These are phyloP conservation scores for Pseudozyma sp. DNA, from an alignment of 1,284 basidiomycete genomes.

Conservation along the genomic window DNA sequence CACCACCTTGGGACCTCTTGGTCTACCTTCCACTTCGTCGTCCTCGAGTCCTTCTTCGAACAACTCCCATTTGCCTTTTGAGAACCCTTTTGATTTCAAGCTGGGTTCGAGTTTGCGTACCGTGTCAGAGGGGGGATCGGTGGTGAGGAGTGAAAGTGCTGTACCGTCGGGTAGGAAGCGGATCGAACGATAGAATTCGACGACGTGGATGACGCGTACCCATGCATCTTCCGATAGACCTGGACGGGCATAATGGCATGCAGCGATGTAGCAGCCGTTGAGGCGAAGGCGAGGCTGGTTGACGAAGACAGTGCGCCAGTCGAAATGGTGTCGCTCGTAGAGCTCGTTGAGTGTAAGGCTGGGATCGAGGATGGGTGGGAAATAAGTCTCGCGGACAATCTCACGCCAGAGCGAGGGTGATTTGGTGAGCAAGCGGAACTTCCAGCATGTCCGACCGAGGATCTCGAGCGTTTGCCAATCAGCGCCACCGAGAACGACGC, in stretches of 20 bases:
- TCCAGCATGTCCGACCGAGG: conserved; percentile 60
- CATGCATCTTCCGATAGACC: conserved; percentile 63
- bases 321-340: conserved; percentile 33
- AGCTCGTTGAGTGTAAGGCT: conserved; percentile 26
- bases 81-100: conserved; percentile 77
- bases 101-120: conserved; percentile 82
- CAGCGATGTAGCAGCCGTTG: conserved; percentile 66
- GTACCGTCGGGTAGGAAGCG: conserved; percentile 89
- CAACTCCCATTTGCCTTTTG: conserved; percentile 73
- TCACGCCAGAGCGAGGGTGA: conserved; percentile 57
- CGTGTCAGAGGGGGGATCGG: conserved; percentile 81
- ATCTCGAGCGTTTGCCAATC: conserved; percentile 64
- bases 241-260: conserved; percentile 63
- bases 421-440: conserved; percentile 60
- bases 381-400: conserved; percentile 60
- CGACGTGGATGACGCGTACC: conserved; percentile 66
- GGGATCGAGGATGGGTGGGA: conserved; percentile 49
- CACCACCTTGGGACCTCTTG: conserved; percentile 56
- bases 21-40: conserved; percentile 41
- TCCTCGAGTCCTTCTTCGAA: conserved; percentile 51
- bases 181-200: conserved; percentile 79
- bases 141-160: conserved; percentile 86
- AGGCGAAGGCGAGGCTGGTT: conserved; percentile 64
- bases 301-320: conserved; percentile 64
- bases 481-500: conserved; percentile 57